phyloP scores from a whole-genome alignment of 139 green algal genomes.

The Asterochloris erici region DNA sequence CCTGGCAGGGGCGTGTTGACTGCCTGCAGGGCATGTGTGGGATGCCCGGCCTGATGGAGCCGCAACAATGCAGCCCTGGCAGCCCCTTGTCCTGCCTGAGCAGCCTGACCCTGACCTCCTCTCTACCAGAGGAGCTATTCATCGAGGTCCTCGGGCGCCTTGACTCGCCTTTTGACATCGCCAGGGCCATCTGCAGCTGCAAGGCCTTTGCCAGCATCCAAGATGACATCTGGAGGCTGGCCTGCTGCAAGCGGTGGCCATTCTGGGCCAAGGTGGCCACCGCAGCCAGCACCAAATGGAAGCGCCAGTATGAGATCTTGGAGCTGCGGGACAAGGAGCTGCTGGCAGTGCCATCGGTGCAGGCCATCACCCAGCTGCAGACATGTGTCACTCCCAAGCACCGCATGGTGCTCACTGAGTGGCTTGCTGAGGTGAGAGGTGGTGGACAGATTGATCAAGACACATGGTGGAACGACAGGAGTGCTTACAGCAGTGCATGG shows the following conservation, averaged over 20 bases:
- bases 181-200: conserved; percentile 29
- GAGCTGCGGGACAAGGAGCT: conserved; percentile 37
- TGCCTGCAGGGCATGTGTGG: too few species aligned
- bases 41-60: too few species aligned
- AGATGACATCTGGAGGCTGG: conserved; percentile 32
- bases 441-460: neutral
- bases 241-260: conserved; percentile 42
- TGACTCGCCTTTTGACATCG: conserved; percentile 22
- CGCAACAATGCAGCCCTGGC: too few species aligned
- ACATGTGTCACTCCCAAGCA: conserved; percentile 35
- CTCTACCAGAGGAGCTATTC: conserved; percentile 34
- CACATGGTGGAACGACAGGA: too few species aligned
- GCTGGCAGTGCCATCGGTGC: conserved; percentile 10
- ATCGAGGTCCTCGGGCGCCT: conserved; percentile 36
- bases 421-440: conserved; percentile 48
- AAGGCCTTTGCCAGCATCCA: conserved; percentile 10
- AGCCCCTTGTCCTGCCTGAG: too few species aligned
- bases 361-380: conserved; percentile 28
- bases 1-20: too few species aligned
- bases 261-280: conserved; percentile 23
- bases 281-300: conserved; percentile 31
- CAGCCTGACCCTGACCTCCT: too few species aligned
- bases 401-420: conserved; percentile 43
- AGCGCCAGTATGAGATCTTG: conserved; percentile 45
- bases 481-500: too few species aligned